Percentiles rank a stretch among this genome's conserved stretches.
Conservation (phyloP, 495 filamentous ascomycete genomes). For the Stereocaulon alpinum region DNA sequence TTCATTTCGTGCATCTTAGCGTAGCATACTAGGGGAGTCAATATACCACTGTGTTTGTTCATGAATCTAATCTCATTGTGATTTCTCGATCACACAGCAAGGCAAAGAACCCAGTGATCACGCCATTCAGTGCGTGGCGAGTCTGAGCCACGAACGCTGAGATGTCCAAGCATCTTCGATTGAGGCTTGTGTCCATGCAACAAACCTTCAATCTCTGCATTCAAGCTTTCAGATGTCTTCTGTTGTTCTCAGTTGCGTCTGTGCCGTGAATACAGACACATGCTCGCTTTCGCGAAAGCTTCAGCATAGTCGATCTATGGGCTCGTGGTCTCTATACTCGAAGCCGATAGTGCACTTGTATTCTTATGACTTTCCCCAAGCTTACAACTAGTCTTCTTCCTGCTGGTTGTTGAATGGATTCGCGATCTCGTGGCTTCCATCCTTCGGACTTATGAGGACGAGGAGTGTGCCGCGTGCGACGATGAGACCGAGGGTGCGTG, state of each 20-base stretch:
- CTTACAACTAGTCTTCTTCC: constrained; percentile 37
- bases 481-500: constrained; percentile 75
- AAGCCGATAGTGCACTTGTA: not conserved
- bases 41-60: not conserved
- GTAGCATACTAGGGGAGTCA: not conserved
- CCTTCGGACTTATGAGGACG: constrained; percentile 81
- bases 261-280: no score
- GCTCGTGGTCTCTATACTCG: not conserved
- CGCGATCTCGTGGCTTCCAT: constrained; percentile 89
- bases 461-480: constrained; percentile 89
- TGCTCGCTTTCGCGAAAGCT: not conserved
- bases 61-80: no score
- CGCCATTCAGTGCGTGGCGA: no score
- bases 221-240: no score
- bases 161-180: no score
- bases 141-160: no score
- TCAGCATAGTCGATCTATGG: not conserved
- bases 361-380: not conserved
- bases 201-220: no score
- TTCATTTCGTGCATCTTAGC: not conserved
- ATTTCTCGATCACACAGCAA: no score
- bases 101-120: no score
- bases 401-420: constrained; percentile 72
- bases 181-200: no score
- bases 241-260: no score